These are phyloP conservation scores for Nemania serpens DNA, from an alignment of 2,329 filamentous ascomycete genomes.

Conservation along the genomic window DNA sequence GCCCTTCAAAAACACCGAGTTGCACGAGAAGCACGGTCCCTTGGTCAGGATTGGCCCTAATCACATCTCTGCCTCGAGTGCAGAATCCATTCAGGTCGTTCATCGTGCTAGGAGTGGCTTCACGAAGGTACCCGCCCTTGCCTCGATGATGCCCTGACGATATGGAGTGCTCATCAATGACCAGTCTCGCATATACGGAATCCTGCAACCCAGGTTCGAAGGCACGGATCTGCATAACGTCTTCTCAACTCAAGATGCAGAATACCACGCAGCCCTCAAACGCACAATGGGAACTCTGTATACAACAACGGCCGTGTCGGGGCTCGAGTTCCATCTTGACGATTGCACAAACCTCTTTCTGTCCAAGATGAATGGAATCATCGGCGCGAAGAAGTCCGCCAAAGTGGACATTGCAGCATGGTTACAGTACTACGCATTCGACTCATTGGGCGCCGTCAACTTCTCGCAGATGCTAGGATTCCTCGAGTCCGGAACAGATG, in stretches of 20 bases:
- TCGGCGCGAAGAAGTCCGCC: constrained; percentile 2
- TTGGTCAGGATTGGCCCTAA: constrained; percentile 26
- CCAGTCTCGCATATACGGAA: constrained; percentile 21
- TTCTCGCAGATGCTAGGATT: constrained; percentile 23
- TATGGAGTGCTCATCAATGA: neutral
- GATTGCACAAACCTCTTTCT: constrained; percentile 18
- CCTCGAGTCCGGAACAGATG: constrained; percentile 19
- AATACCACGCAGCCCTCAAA: constrained; percentile 25
- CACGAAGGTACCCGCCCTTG: constrained; percentile 8
- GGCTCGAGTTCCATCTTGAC: constrained; percentile 20
- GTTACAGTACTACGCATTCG: constrained; percentile 26
- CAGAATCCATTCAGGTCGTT: constrained; percentile 19
- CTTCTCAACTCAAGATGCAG: constrained; percentile 23
- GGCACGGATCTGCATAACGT: constrained; percentile 20
- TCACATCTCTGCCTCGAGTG: constrained; percentile 24
- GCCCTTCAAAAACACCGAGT: constrained; percentile 14
- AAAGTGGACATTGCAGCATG: constrained; percentile 17
- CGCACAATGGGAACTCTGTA: constrained; percentile 23
- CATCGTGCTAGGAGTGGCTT: constrained; percentile 17
- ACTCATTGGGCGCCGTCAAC: constrained; percentile 19
- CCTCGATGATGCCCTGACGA: neutral
- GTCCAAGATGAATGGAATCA: constrained; percentile 17
- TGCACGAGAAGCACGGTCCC: constrained; percentile 23
- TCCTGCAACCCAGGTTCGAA: constrained; percentile 19
- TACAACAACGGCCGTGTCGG: constrained; percentile 19